Conservation (phyloP, 331 rosid genomes). For the Arachis monticola region DNA sequence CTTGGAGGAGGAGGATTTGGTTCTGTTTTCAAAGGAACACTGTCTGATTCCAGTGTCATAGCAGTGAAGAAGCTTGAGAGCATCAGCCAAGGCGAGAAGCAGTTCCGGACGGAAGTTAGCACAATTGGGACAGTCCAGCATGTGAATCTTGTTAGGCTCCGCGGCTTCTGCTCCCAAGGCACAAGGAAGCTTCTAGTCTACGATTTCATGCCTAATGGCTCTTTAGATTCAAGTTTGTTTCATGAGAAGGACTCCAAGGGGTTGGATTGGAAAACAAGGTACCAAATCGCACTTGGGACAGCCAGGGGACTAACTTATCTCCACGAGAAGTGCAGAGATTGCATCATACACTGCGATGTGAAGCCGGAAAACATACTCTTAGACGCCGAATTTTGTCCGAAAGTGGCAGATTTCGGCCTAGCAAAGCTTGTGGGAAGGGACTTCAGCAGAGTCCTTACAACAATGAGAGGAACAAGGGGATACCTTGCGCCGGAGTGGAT, state of each 20-base stretch:
- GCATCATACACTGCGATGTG: neutral
- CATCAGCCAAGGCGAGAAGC: too few species aligned
- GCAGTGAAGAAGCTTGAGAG: too few species aligned
- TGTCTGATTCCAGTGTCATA: too few species aligned
- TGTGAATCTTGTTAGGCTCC: too few species aligned
- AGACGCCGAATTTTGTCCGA: slow-evolving; percentile 39
- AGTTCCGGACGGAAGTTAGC: too few species aligned
- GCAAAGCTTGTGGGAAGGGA: slow-evolving; percentile 44
- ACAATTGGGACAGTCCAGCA: too few species aligned
- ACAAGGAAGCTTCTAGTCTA: too few species aligned
- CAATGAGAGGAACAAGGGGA: slow-evolving; percentile 21
- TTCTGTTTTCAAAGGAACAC: too few species aligned
- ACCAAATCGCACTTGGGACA: slow-evolving; percentile 24
- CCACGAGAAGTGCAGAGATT: slow-evolving; percentile 12
- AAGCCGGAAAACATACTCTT: slow-evolving; percentile 29
- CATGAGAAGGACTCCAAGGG: neutral
- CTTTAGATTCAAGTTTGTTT: too few species aligned
- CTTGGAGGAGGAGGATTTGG: too few species aligned
- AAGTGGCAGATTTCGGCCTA: slow-evolving; percentile 50
- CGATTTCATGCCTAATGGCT: too few species aligned
- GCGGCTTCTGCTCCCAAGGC: too few species aligned
- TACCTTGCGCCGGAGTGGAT: slow-evolving; percentile 46
- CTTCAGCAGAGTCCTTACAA: slow-evolving; percentile 41
- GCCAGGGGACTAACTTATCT: slow-evolving; percentile 45
- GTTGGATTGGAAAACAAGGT: slow-evolving; percentile 33